A percentile compares a stretch with the other conserved stretches of the same genome.
These are phyloP conservation scores for Pseudocercospora crystallina DNA, from an alignment of 2,329 filamentous ascomycete genomes.

Conservation along the genomic window DNA sequence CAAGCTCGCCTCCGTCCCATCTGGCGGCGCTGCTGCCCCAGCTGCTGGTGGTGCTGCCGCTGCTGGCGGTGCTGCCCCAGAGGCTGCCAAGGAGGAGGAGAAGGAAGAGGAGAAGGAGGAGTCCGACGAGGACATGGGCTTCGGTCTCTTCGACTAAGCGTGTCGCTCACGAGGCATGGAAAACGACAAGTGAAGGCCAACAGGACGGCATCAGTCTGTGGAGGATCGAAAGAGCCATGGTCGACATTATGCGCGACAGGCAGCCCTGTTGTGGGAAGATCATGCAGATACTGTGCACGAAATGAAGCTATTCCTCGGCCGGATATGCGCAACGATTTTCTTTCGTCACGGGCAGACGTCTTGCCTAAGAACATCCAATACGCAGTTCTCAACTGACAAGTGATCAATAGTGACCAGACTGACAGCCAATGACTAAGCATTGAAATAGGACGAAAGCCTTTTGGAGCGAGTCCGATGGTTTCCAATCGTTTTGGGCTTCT, in stretches of 20 bases:
- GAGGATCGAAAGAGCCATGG: not conserved
- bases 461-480: too few species aligned
- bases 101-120: slow-evolving; percentile 59
- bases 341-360: too few species aligned
- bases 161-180: slow-evolving; percentile 19
- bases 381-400: too few species aligned
- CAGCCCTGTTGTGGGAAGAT: slow-evolving; percentile 1
- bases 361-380: too few species aligned
- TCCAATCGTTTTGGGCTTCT: too few species aligned
- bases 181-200: slow-evolving; percentile 4
- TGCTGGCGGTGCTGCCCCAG: slow-evolving; percentile 57
- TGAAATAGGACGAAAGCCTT: too few species aligned
- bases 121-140: slow-evolving; percentile 76
- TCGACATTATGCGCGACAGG: not conserved
- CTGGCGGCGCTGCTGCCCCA: slow-evolving; percentile 74
- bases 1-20: slow-evolving; percentile 98
- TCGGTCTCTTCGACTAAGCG: slow-evolving; percentile 66
- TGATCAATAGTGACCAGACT: too few species aligned
- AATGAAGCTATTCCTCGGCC: not conserved
- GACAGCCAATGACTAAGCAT: too few species aligned
- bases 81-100: slow-evolving; percentile 67
- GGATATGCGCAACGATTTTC: too few species aligned
- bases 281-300: slow-evolving; percentile 3
- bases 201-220: not conserved
- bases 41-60: slow-evolving; percentile 69